Evolutionary conservation across 2,329 filamentous ascomycete species (phyloP), one percentile per base, ranked within the genome.

Genomic region (Phialemoniopsis sp.): DNA sequence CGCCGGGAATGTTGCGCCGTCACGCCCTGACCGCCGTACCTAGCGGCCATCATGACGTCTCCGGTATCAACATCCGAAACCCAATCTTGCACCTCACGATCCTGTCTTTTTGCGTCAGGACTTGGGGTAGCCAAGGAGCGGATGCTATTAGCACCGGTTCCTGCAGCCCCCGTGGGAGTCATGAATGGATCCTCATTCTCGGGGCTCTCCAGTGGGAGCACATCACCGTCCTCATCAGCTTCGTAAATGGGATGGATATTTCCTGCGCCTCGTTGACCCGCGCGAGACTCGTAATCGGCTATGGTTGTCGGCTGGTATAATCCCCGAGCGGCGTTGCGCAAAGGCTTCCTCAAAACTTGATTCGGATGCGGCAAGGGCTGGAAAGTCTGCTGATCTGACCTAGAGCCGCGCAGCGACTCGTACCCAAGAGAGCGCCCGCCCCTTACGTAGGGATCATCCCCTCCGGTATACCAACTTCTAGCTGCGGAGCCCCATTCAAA

Each of bases 241-340:
- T 80, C 76, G 46, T 76, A 68, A 43, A 80, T 80, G 1, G 76
- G 76, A 45, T 78, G 73, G 45, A 80, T 80, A 3, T 57, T 61
- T 4, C 67, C 67, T 0, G 66, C 54, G 39, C 45, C 39, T 26
- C 18, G 40, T 29, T 35, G 43, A 35, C 29, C 39, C 28, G 48
- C 41, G 40, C 44, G 42, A 40, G 58, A 57, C 31, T 62, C 56
- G 36, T 59, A 60, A 5, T 47, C 48, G 18, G 40, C 46, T 13
- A 50, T 46, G 0, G 56, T 54, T 4, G 58, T 51, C 2, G 60
- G 58, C 38, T 61, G 57, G 39, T 66, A 63, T 21, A 65, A 49
- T 0, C 65, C 65, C 36, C 58, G 56, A 1, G 60, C 62, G 9
- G 52, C 50, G 46, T 41, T 55, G 39, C 29, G 52, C 30, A 18